Conservation (phyloP, 192 early-diverging fungal genomes). For the Mortierella hygrophila region DNA sequence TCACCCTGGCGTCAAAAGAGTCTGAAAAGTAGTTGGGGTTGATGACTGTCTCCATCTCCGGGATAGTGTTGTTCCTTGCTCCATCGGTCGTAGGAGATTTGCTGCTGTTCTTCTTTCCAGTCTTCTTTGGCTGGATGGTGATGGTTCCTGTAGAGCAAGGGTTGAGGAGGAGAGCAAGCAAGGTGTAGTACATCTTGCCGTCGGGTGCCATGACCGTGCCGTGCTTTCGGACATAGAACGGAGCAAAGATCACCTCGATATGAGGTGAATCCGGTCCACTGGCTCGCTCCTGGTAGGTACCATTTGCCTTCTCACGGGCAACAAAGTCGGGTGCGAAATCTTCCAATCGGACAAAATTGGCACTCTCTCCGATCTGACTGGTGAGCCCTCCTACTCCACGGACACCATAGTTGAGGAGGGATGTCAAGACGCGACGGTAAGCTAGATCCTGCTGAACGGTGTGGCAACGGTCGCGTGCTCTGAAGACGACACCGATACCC, state of each 20-base stretch:
- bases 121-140: constrained; percentile 26
- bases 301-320: constrained; percentile 51
- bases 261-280: constrained; percentile 43
- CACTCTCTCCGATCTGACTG: constrained; percentile 25
- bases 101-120: neutral
- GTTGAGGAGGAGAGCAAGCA: constrained; percentile 33
- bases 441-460: neutral
- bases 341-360: constrained; percentile 39
- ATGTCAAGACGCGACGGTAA: neutral
- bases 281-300: constrained; percentile 35
- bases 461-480: neutral
- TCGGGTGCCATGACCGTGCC: neutral
- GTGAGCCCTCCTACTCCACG: constrained; percentile 18
- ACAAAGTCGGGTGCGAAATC: constrained; percentile 49
- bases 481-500: constrained; percentile 39
- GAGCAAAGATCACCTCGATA: constrained; percentile 35
- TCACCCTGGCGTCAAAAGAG: constrained; percentile 34
- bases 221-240: neutral
- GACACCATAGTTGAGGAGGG: constrained; percentile 31
- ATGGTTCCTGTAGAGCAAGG: constrained; percentile 31
- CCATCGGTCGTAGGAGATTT: no score
- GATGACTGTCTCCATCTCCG: constrained; percentile 24
- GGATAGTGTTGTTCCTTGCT: no score
- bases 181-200: constrained; percentile 21
- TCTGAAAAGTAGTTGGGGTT: constrained; percentile 45